phyloP scores from a whole-genome alignment of 495 filamentous ascomycete species.

The Neurospora sp. region DNA sequence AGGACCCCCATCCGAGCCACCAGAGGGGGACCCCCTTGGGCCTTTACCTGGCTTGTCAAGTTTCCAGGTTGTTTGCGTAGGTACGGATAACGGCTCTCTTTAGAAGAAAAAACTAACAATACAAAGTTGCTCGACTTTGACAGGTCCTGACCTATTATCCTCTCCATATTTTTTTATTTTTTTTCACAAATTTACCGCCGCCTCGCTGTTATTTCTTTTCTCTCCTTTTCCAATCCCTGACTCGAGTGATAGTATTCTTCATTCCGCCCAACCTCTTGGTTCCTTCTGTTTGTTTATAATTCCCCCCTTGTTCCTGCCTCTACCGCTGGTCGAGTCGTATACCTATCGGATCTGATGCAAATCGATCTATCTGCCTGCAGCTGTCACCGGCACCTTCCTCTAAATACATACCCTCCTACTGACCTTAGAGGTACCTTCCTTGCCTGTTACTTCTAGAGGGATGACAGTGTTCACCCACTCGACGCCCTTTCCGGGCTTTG shows the following conservation, averaged over 20 bases:
- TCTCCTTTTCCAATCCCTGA: not conserved
- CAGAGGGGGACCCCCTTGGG: not conserved
- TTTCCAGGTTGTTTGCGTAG: not conserved
- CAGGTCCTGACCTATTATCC: not conserved
- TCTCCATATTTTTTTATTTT: not conserved
- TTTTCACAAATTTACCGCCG: not conserved
- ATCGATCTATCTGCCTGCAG: not conserved
- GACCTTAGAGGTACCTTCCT: not conserved
- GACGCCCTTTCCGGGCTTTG: slow-evolving; percentile 34
- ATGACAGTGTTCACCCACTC: slow-evolving; percentile 46
- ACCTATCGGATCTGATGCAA: not conserved
- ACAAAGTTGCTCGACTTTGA: not conserved
- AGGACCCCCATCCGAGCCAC: not conserved
- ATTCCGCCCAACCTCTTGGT: not conserved
- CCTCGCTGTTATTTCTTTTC: not conserved
- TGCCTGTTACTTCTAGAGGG: slow-evolving; percentile 2
- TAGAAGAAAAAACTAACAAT: not conserved
- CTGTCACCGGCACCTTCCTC: not conserved
- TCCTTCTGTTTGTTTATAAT: not conserved
- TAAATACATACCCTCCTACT: not conserved
- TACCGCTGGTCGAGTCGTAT: not conserved
- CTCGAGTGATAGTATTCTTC: not conserved
- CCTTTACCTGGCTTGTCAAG: not conserved
- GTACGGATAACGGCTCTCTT: not conserved
- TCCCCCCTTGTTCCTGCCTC: not conserved